Conservation (phyloP, 2,329 filamentous ascomycete species). For the Raffaelea ambrosiae region DNA sequence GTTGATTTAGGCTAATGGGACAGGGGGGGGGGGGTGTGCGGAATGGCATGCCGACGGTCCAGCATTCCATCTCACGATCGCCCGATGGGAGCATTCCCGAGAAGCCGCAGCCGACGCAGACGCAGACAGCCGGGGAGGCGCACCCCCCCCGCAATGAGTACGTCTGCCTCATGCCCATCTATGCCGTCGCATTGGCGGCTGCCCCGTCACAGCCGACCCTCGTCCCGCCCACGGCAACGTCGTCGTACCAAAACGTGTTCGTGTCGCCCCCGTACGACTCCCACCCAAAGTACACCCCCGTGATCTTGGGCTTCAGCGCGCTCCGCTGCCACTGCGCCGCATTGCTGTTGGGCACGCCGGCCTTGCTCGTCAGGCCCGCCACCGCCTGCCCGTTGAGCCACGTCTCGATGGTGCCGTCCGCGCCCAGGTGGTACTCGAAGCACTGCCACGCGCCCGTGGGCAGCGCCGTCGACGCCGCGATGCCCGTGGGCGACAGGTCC, state of each 20-base stretch:
- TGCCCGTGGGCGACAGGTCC: slow-evolving; percentile 50
- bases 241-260: slow-evolving; percentile 58
- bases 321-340: slow-evolving; percentile 44
- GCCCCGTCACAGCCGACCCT: slow-evolving; percentile 35
- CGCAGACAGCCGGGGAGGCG: no score
- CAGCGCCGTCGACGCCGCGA: slow-evolving; percentile 43
- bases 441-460: slow-evolving; percentile 46
- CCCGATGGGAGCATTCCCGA: no score
- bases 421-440: slow-evolving; percentile 52
- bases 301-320: slow-evolving; percentile 40
- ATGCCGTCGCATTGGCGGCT: background rate
- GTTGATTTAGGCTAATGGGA: no score
- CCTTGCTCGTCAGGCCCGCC: slow-evolving; percentile 38
- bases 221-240: slow-evolving; percentile 39
- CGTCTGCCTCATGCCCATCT: no score
- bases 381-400: slow-evolving; percentile 48
- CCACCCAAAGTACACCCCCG: slow-evolving; percentile 53
- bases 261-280: slow-evolving; percentile 52
- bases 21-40: no score
- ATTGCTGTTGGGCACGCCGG: slow-evolving; percentile 40
- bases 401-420: slow-evolving; percentile 51
- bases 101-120: no score
- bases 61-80: no score
- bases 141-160: no score
- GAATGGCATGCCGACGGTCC: no score